Conservation (phyloP, 129 eudicot species). For the Apium graveolens region DNA sequence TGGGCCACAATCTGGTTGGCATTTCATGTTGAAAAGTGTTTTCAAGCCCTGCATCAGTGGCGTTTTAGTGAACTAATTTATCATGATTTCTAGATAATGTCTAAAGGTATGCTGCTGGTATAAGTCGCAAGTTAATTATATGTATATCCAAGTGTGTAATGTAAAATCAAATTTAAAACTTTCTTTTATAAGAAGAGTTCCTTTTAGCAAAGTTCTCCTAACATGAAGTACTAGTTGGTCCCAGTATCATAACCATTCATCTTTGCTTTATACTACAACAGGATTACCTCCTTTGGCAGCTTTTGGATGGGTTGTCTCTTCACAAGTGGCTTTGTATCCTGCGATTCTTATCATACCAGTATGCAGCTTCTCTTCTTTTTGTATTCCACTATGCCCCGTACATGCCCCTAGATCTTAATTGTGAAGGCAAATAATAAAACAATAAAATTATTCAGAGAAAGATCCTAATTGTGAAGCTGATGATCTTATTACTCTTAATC, state of each 20-base stretch:
- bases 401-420: not conserved
- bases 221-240: not conserved
- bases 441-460: not conserved
- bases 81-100: not conserved
- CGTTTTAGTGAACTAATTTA: not conserved
- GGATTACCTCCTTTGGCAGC: constrained; percentile 84
- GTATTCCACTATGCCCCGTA: not conserved
- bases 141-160: not conserved
- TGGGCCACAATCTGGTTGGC: not conserved
- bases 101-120: not conserved
- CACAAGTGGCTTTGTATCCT: constrained; percentile 90
- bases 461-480: not conserved
- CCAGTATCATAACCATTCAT: not conserved
- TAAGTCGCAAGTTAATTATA: not conserved
- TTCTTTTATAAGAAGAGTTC: not conserved
- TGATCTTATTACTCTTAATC: not conserved
- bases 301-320: constrained; percentile 83
- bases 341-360: constrained; percentile 70
- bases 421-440: not conserved
- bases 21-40: not conserved
- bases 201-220: not conserved
- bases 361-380: constrained; percentile 15
- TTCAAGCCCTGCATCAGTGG: not conserved
- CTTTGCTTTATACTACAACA: constrained; percentile 23
- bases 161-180: not conserved